These are phyloP conservation scores for Cladophialophora exuberans DNA, from an alignment of 2,329 filamentous ascomycete genomes.

Conservation along the genomic window DNA sequence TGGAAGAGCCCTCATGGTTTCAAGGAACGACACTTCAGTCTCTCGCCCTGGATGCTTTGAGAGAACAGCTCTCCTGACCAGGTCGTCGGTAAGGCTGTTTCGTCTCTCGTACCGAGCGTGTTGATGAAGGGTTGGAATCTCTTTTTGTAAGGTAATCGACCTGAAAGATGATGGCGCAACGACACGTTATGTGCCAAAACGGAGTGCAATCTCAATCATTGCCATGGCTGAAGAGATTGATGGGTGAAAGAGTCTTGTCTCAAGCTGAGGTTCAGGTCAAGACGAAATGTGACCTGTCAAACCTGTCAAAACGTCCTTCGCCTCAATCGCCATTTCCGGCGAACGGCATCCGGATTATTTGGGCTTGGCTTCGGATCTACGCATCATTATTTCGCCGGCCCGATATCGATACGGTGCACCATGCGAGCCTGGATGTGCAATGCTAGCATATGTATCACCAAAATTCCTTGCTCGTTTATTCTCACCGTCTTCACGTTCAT, in stretches of 20 bases:
- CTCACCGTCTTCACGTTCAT: too few species aligned
- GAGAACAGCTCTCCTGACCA: neutral
- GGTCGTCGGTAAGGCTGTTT: neutral
- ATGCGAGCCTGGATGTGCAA: too few species aligned
- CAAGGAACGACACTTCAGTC: constrained; percentile 1
- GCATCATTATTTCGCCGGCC: neutral
- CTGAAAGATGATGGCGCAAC: neutral
- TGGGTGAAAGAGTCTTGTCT: constrained; percentile 4
- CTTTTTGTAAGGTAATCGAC: too few species aligned
- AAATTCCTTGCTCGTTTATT: too few species aligned
- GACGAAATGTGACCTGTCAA: too few species aligned
- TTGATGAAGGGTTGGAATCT: too few species aligned
- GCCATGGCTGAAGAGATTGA: constrained; percentile 7
- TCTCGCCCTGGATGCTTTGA: constrained; percentile 6
- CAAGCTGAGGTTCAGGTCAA: constrained; percentile 17
- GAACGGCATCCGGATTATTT: constrained; percentile 7
- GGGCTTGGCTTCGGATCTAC: constrained; percentile 6
- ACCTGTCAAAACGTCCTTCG: too few species aligned
- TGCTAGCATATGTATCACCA: too few species aligned
- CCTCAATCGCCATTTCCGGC: constrained; percentile 14
- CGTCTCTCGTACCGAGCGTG: neutral
- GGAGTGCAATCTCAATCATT: neutral
- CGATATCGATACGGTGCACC: too few species aligned
- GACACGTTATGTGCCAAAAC: neutral
- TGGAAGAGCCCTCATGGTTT: constrained; percentile 22